These are phyloP conservation scores for Zanthoxylum bungeanum DNA, from an alignment of 345 rosid genomes.

Conservation along the genomic window DNA sequence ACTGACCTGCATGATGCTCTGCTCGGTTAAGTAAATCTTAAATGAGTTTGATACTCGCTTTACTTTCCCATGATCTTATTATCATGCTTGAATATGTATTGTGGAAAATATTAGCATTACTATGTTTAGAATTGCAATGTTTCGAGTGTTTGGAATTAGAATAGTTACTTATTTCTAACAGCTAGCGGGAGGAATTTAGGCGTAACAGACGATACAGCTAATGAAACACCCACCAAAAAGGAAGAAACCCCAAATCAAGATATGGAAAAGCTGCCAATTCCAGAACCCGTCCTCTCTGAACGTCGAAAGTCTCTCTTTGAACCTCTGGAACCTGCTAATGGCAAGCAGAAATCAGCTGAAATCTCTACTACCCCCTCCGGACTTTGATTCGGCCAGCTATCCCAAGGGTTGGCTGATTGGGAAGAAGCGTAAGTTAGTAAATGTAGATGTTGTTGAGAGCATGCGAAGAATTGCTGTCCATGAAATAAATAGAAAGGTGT, in stretches of 20 bases:
- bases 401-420: conserved; percentile 95
- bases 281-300: conserved; percentile 52
- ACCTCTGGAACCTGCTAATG: conserved; percentile 77
- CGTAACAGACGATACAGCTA: conserved; percentile 32
- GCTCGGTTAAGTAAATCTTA: background rate
- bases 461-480: conserved; percentile 96
- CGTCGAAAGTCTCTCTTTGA: conserved; percentile 83
- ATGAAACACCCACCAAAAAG: conserved; percentile 43
- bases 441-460: conserved; percentile 93
- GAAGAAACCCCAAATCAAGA: conserved; percentile 38
- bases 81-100: background rate
- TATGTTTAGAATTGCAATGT: background rate
- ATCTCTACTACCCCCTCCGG: conserved; percentile 84
- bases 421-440: conserved; percentile 88
- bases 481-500: conserved; percentile 95
- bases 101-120: background rate
- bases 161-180: conserved; percentile 46
- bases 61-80: background rate
- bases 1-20: background rate
- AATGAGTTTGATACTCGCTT: background rate
- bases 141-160: conserved; percentile 29
- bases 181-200: conserved; percentile 49
- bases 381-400: conserved; percentile 74
- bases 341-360: conserved; percentile 54
- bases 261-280: conserved; percentile 33